Conservation (phyloP, 2,329 filamentous ascomycete genomes). For the Colletotrichum tanaceti region DNA sequence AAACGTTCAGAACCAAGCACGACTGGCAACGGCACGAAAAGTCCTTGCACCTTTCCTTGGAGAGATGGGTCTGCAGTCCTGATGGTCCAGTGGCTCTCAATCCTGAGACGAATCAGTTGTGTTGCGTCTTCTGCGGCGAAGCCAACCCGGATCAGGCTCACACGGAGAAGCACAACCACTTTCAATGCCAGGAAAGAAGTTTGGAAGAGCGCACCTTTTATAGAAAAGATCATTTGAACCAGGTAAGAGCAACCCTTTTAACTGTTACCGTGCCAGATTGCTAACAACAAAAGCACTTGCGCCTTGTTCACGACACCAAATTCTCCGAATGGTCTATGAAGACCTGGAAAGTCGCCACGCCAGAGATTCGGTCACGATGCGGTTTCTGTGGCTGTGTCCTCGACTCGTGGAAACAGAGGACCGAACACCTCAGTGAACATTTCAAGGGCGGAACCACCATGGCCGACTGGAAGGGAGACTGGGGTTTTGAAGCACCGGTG, state of each 20-base stretch:
- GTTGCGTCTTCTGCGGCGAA: conserved; percentile 71
- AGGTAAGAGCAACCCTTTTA: background rate
- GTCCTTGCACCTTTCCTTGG: conserved; percentile 72
- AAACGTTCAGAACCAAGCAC: conserved; percentile 75
- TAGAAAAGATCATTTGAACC: conserved; percentile 74
- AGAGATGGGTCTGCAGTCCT: conserved; percentile 73
- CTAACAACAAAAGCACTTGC: conserved; percentile 62
- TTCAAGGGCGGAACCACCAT: conserved; percentile 70
- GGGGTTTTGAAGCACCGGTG: conserved; percentile 73
- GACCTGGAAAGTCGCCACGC: conserved; percentile 69
- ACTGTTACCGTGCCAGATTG: background rate
- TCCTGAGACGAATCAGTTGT: conserved; percentile 66
- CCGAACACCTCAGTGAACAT: conserved; percentile 69
- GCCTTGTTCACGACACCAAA: conserved; percentile 72
- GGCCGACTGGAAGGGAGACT: conserved; percentile 77
- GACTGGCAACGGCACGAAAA: conserved; percentile 80
- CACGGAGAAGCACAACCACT: conserved; percentile 69
- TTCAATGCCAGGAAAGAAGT: conserved; percentile 74
- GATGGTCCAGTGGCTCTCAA: conserved; percentile 67
- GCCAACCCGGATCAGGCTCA: conserved; percentile 66
- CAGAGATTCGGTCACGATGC: conserved; percentile 71
- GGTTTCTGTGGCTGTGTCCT: conserved; percentile 74
- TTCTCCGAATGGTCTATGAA: conserved; percentile 73
- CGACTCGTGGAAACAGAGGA: conserved; percentile 70
- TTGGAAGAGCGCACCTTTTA: conserved; percentile 73